These are phyloP conservation scores for Bruguiera sexangula DNA, from an alignment of 345 rosid genomes.

Conservation along the genomic window DNA sequence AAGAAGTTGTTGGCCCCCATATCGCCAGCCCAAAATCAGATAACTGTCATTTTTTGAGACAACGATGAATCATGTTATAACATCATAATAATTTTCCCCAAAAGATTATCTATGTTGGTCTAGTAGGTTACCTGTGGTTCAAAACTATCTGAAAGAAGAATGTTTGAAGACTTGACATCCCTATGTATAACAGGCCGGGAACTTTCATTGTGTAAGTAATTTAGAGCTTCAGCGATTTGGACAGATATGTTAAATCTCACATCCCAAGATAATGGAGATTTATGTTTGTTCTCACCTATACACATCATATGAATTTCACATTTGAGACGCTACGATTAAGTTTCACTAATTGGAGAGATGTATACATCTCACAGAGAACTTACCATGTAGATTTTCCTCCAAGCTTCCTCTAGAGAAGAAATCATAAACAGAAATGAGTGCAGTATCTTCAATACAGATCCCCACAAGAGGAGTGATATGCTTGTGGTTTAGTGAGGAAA, in stretches of 20 bases:
- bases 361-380: conserved; percentile 10
- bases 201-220: conserved; percentile 61
- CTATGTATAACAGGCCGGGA: conserved; percentile 80
- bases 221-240: conserved; percentile 70
- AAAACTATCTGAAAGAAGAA: conserved; percentile 73
- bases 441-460: conserved; percentile 47
- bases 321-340: conserved; percentile 9
- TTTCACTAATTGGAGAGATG: conserved; percentile 5
- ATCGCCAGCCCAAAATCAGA: conserved; percentile 92
- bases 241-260: conserved; percentile 56
- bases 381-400: conserved; percentile 73
- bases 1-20: conserved; percentile 67
- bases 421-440: conserved; percentile 70
- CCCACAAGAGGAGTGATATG: conserved; percentile 64
- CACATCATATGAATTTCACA: conserved; percentile 8
- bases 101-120: not conserved
- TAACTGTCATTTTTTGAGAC: conserved; percentile 40
- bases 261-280: conserved; percentile 57
- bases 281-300: conserved; percentile 30
- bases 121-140: conserved; percentile 61
- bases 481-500: conserved; percentile 62
- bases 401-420: conserved; percentile 69
- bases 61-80: conserved; percentile 4
- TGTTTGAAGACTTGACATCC: conserved; percentile 88
- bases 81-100: not conserved